Base-by-base conservation (phyloP, 768 basidiomycete species). In the Phylloporus arenicola region DNA sequence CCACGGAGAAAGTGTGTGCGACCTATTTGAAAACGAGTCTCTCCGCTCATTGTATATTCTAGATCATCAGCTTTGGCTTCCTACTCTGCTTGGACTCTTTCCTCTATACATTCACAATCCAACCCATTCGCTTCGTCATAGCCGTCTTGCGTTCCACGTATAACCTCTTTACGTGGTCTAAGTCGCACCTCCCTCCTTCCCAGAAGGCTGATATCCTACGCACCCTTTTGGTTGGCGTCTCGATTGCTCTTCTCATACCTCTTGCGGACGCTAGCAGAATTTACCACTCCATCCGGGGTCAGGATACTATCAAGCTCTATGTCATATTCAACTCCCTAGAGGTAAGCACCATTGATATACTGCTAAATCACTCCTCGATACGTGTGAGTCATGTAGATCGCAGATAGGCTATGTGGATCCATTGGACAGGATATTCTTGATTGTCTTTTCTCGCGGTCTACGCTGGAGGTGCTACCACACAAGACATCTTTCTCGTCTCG, bases 321-420 rank as follows among this genome's bases (percentile, higher is more conserved):
- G 96, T 99, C 52, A 95, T 99, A 45, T 99, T 97, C 72, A 98
- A 97, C 67, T 94, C 93, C 11, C 77, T 99, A 7, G 96, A 99
- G 79, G 95, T 95, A 68, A 50, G 83, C 65, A 46, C 24, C 19
- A n/a, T 56, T 41, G 11, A 4, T 37, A 34, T 37, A 13, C 20
- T n/a, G 3, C 19, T 16, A n/a, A 19, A 31, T 16, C 16, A 16
- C 16, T 38, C 10, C 30, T 48, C 17, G 22, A 55, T 29, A 27
- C 25, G 25, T 19, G 34, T 8, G 43, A n/a, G 24, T 27, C 16
- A 50, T 17, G 0, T 43, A 97, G 95, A 97, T 99, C 56, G 96
- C 85, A 24, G 96, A 99, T 68, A 75, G 92, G 17, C 70, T 99
- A 6, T 95, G 93, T 65, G 88, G 92, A 22, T 94, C 94, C 3